Evolutionary conservation across 1,284 basidiomycete species (phyloP), one percentile per base, ranked within the genome.

Genomic region (Volvariella volvacea): DNA sequence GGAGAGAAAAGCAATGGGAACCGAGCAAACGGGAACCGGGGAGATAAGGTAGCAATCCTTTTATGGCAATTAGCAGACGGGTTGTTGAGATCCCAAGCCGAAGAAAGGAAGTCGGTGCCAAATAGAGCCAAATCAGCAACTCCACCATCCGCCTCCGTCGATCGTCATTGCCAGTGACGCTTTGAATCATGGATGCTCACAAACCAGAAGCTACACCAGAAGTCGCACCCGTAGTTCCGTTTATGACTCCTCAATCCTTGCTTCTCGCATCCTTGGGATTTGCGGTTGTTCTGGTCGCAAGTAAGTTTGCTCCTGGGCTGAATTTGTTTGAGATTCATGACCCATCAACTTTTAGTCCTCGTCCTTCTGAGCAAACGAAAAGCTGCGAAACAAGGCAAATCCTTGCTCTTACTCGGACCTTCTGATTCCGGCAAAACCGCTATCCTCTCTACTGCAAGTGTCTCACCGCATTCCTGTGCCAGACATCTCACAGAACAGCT

Each of bases 371-470:
- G 61, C 32, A 66, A 65, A 42, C 65, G 66, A 47, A 76, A 64
- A 50, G 68, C 73, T 2, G 65, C 60, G 33, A 62, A 70, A 2
- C 66, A 61, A 56, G 80, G 81, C 30, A 76, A 74, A 57, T 62
- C 72, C 10, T 56, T 90, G 4, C 62, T 90, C 3, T 64, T 90
- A 16, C 70, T 84, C 10, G 87, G 88, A 1, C 67, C 79, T 37
- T 71, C 80, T 3, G 85, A 88, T 59, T 73, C 77, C 2, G 87
- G 87, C 22, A 90, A 90, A 64, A 88, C 88, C 1, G 71, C 86
- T 16, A 79, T 90, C 34, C 53, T 67, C 39, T 64, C 65, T 17
- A 61, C 56, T 44, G 66, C 67, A 40, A 42, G 62, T 61, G 12
- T 8, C n/a, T 41, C 17, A 10, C 31, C 33, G n/a, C 22, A 17